phyloP scores from a whole-genome alignment of 352 stramenopile genomes.

The Phytophthora lateralis region DNA sequence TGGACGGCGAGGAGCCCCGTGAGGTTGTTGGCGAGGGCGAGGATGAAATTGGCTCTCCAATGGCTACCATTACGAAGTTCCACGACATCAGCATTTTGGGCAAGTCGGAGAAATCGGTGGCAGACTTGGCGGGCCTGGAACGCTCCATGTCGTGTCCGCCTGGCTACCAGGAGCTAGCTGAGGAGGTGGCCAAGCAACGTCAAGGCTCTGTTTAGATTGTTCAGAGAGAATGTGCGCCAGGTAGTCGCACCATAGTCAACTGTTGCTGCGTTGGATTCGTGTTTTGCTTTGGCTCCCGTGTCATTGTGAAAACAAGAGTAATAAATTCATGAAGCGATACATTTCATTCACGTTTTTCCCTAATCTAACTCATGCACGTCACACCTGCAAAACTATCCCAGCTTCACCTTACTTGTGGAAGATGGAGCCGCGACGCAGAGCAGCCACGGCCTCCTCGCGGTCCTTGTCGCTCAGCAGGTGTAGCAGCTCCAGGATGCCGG shows the following conservation, averaged over 20 bases:
- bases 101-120: constrained; percentile 76
- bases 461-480: constrained; percentile 85
- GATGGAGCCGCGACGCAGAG: constrained; percentile 84
- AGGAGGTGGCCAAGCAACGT: constrained; percentile 35
- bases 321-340: constrained; percentile 32
- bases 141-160: constrained; percentile 81
- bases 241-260: constrained; percentile 12
- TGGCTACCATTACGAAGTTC: constrained; percentile 74
- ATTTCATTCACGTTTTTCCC: constrained; percentile 27
- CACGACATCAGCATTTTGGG: constrained; percentile 83
- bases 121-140: constrained; percentile 64
- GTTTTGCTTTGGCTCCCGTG: neutral
- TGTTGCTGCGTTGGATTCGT: constrained; percentile 8
- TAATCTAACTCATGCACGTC: constrained; percentile 37
- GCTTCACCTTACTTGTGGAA: constrained; percentile 71
- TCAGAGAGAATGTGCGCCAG: constrained; percentile 6
- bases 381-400: constrained; percentile 23
- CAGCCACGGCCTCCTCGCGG: constrained; percentile 80
- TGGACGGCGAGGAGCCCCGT: constrained; percentile 30
- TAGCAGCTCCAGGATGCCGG: constrained; percentile 84
- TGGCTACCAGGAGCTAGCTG: constrained; percentile 67
- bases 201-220: constrained; percentile 31
- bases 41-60: constrained; percentile 31
- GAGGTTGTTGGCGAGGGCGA: constrained; percentile 27
- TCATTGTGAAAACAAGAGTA: neutral